Evolutionary conservation across 2,329 filamentous ascomycete species (phyloP).

Genomic region (Salinomyces thailandicus): DNA sequence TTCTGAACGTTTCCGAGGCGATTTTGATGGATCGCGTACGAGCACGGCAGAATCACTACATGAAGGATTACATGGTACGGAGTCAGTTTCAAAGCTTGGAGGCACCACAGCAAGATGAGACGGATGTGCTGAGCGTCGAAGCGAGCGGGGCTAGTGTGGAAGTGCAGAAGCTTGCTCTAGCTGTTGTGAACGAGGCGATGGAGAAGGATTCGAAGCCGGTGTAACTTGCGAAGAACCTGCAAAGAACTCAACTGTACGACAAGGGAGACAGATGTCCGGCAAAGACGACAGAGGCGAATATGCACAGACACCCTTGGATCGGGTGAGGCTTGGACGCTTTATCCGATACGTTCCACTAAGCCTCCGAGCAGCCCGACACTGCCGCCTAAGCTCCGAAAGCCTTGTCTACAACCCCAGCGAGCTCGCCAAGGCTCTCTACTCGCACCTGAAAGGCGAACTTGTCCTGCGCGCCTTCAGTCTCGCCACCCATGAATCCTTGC

Average conservation of each 20-base stretch:
- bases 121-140: constrained; percentile 37
- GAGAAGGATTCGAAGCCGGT: constrained; percentile 1
- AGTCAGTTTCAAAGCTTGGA: constrained; percentile 88
- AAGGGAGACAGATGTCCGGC: no score
- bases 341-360: no score
- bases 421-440: constrained; percentile 49
- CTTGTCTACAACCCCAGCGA: constrained; percentile 48
- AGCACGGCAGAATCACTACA: constrained; percentile 73
- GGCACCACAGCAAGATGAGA: constrained; percentile 53
- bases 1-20: constrained; percentile 67
- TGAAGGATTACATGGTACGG: constrained; percentile 91
- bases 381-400: constrained; percentile 14
- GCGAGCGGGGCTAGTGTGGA: constrained; percentile 32
- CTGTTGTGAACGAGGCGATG: constrained; percentile 30
- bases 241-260: no score
- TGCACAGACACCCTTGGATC: no score
- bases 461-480: constrained; percentile 28
- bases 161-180: constrained; percentile 31
- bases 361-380: no score
- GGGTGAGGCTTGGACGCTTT: no score
- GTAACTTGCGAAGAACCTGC: no score
- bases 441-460: constrained; percentile 48
- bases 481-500: constrained; percentile 38
- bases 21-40: constrained; percentile 66
- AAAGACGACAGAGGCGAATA: no score